phyloP scores from a whole-genome alignment of 306 rosid genomes.

The Cicer bijugum region DNA sequence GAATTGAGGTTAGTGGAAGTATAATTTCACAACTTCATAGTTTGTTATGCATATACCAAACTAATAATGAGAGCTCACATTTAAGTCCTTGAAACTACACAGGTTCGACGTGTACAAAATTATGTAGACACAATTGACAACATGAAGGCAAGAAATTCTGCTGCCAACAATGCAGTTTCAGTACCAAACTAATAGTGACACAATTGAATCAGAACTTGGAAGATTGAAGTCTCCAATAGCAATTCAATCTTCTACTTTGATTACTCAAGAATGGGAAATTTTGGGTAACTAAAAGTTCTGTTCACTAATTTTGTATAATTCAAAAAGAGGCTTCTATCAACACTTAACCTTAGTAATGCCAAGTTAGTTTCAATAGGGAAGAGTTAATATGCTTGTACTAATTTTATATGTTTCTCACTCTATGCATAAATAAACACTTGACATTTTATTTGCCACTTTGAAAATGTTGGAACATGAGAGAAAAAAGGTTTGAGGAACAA shows the following conservation, averaged over 20 bases:
- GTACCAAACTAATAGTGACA: conserved; percentile 8
- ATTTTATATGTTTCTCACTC: too few relatives aligned
- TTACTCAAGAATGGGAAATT: conserved; percentile 47
- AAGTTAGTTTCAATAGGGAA: too few relatives aligned
- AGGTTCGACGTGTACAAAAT: conserved; percentile 77
- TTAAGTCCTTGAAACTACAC: not conserved
- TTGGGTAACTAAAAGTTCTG: conserved; percentile 16
- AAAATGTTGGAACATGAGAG: too few relatives aligned
- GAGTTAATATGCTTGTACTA: too few relatives aligned
- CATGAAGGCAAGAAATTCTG: conserved; percentile 58
- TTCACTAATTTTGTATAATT: too few relatives aligned
- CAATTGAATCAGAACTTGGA: conserved; percentile 58
- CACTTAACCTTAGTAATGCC: too few relatives aligned
- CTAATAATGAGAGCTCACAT: not conserved
- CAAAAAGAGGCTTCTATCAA: too few relatives aligned
- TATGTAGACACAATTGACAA: conserved; percentile 63
- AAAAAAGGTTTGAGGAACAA: too few relatives aligned
- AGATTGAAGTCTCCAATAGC: conserved; percentile 33
- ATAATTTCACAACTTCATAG: too few relatives aligned
- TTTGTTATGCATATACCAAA: not conserved
- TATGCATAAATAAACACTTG: too few relatives aligned
- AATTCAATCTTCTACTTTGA: conserved; percentile 37
- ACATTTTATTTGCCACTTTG: too few relatives aligned
- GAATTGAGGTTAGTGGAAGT: conserved; percentile 57
- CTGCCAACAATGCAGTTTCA: conserved; percentile 44